Evolutionary conservation across 2,329 filamentous ascomycete species (phyloP), one percentile per base, ranked within the genome.

Genomic region (Trichoderma endophyticum): DNA sequence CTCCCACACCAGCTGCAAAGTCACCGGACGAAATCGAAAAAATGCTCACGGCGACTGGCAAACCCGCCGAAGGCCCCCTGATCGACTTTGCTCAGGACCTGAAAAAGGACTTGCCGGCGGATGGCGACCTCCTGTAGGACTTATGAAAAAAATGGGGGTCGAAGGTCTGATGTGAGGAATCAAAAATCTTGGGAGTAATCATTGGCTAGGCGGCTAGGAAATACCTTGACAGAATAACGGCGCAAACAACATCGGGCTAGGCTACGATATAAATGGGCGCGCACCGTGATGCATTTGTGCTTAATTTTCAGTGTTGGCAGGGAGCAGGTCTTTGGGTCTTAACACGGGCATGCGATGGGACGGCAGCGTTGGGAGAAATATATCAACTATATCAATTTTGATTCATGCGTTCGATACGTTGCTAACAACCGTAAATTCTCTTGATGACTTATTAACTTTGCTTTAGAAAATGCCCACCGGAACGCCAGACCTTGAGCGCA

Each of bases 61-160:
- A 82, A 71, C 82, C 81, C 21, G 80, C 82, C 6, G 79, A 84
- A 0, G 86, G 87, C 0, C 85, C 87, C 1, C 79, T 89, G 62
- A 83, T 90, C 39, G 86, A 90, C 77, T 90, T 91, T 72, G 81
- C 85, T 18, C 76, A 84, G 12, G 88, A 90, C 71, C 57, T 90
- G 77, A 86, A 86, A 78, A 86, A 84, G 71, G 78, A 81, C 28
- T 75, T 90, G 48, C 86, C 86, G 32, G 75, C 39, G 12, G 57
- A 72, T 54, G 56, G 51, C 12, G 57, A 70, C 34, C 69, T 51
- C 15, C 26, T 64, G 70, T 70, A 62, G 39, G n/a, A 32, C 30
- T 32, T 28, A n/a, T 12, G 14, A 28, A 26, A 24, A 60, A 63
- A 30, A 43, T 4, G 32, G 32, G 51, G 21, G 30, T 59, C 26